Evolutionary conservation across 352 stramenopile species (phyloP).

Genomic region (Phytophthora pisi): DNA sequence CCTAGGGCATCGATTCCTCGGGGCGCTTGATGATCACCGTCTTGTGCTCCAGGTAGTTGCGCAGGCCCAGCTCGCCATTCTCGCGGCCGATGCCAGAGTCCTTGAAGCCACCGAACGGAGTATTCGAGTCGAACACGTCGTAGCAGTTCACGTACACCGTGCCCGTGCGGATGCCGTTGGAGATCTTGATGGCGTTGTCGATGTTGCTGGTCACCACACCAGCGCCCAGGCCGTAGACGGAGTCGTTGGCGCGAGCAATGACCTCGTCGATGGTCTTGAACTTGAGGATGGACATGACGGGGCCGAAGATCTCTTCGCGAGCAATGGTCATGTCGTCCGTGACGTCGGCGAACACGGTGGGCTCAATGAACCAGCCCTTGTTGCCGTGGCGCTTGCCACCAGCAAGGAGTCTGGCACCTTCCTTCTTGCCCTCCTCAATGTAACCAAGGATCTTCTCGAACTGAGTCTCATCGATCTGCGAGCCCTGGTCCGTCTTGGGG

Average conservation of each 20-base stretch:
- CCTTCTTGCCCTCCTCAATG: slow-evolving; percentile 66
- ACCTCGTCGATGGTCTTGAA: slow-evolving; percentile 90
- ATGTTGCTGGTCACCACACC: slow-evolving; percentile 91
- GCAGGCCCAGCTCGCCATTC: slow-evolving; percentile 69
- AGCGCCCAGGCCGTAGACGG: slow-evolving; percentile 82
- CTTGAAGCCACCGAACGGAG: slow-evolving; percentile 89
- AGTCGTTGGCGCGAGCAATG: slow-evolving; percentile 84
- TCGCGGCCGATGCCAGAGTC: slow-evolving; percentile 82
- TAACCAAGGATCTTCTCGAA: slow-evolving; percentile 89
- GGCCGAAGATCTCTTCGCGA: slow-evolving; percentile 91
- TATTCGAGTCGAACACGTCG: slow-evolving; percentile 82
- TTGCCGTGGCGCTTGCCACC: slow-evolving; percentile 72
- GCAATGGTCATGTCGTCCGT: slow-evolving; percentile 84
- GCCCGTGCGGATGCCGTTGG: slow-evolving; percentile 84
- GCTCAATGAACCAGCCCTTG: slow-evolving; percentile 90
- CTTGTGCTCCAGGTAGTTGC: slow-evolving; percentile 78
- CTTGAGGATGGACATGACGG: slow-evolving; percentile 86
- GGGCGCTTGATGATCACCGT: slow-evolving; percentile 67
- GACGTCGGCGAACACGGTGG: slow-evolving; percentile 90
- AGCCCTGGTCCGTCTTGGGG: slow-evolving; percentile 41
- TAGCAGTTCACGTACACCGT: slow-evolving; percentile 96
- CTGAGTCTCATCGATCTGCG: slow-evolving; percentile 62
- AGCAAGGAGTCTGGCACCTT: slow-evolving; percentile 79
- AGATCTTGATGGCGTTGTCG: slow-evolving; percentile 80
- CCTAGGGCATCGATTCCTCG: slow-evolving; percentile 49